Evolutionary conservation across 2,329 filamentous ascomycete species (phyloP), one percentile per base, ranked within the genome.

Genomic region (Sporothrix mexicana): DNA sequence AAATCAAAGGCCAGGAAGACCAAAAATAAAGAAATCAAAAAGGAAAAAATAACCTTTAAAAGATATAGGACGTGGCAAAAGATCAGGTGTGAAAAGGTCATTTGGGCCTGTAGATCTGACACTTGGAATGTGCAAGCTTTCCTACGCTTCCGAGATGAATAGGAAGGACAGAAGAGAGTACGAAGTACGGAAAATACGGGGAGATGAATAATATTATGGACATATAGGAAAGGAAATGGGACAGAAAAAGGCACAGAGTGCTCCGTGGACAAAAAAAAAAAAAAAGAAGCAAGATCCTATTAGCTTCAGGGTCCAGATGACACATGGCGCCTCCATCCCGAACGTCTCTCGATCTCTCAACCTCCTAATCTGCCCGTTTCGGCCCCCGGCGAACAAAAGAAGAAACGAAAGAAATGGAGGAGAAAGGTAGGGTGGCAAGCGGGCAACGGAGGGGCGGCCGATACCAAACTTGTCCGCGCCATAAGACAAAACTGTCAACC

Each of bases 31-130:
- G n/a, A 61, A 43, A 69, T 23, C 17, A 61, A 49, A 51, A n/a
- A n/a, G 20, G 41, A 36, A 64, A 55, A 15, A 43, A 9, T 23
- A 10, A 62, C 8, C 10, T 13, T 23, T 4, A 8, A 25, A 51
- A 53, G 17, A 43, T 20, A 7, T 15, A 51, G 43, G 17, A 43
- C 41, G 12, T 15, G 17, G 25, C 57, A 61, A 36, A 62, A 43
- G 17, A 43, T 62, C 36, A 43, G 57, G 30, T 47, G 36, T 6
- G 15, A 13, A 67, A 36, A 30, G 17, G 55, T 23, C 70, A 74
- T 72, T 70, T 72, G 57, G 70, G 57, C 66, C 47, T 72, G 73
- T 55, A 72, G 73, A 59, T 74, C 66, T 36, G 15, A 69, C 57
- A 25, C 45, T n/a, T 47, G 25, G n/a, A n/a, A 25, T 30, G 20